phyloP scores from a whole-genome alignment of 192 early-diverging fungal species.

The Phlyctochytrium arcticum region DNA sequence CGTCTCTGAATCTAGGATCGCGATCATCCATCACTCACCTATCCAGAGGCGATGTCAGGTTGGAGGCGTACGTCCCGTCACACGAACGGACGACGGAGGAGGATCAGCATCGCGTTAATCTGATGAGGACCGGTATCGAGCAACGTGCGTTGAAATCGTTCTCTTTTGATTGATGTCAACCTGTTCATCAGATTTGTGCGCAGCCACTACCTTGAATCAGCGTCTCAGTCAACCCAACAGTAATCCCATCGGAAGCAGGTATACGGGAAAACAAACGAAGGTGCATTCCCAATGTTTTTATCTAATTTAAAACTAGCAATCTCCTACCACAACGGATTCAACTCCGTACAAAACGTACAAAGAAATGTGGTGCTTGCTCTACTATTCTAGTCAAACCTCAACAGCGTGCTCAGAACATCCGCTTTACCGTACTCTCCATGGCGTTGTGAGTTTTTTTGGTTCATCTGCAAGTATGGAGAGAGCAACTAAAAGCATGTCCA shows the following conservation, averaged over 20 bases:
- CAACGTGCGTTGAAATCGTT: background rate
- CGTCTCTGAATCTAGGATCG: constrained; percentile 15
- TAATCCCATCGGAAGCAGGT: constrained; percentile 39
- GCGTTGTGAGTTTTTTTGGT: constrained; percentile 57
- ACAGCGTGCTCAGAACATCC: constrained; percentile 79
- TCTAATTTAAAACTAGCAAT: constrained; percentile 40
- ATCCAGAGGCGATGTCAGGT: background rate
- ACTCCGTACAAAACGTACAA: constrained; percentile 79
- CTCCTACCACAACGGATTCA: constrained; percentile 80
- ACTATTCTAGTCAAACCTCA: constrained; percentile 91
- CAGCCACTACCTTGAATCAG: constrained; percentile 54
- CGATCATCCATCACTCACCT: background rate
- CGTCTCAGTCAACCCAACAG: constrained; percentile 60
- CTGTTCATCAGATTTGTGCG: too few species aligned
- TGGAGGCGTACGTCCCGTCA: background rate
- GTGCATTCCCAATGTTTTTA: too few species aligned
- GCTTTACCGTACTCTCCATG: constrained; percentile 86
- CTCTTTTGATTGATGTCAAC: too few species aligned
- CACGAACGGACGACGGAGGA: background rate
- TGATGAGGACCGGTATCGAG: background rate
- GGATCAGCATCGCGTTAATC: background rate
- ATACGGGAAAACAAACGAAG: background rate
- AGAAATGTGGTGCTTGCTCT: constrained; percentile 82
- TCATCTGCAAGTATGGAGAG: constrained; percentile 3
- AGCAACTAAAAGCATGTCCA: too few species aligned